Percentiles rank a stretch among this genome's conserved stretches.
These are phyloP conservation scores for Pichia nanzhaoensis DNA, from an alignment of 805 yeast species.

Conservation along the genomic window DNA sequence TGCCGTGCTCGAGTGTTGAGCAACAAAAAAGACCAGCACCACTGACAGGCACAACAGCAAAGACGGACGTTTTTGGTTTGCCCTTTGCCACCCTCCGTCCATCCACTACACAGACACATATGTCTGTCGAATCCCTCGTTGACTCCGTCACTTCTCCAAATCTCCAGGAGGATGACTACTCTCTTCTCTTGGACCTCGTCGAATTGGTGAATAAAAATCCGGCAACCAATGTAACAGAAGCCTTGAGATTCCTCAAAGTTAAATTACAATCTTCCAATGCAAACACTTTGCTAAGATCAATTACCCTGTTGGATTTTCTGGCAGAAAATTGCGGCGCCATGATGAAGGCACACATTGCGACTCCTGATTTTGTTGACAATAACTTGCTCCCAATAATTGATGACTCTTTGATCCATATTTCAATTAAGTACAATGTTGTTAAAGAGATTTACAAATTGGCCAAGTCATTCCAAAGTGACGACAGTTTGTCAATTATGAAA, in stretches of 20 bases:
- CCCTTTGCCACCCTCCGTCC: no score
- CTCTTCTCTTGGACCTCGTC: slow-evolving; percentile 54
- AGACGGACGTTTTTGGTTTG: no score
- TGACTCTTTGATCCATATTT: slow-evolving; percentile 52
- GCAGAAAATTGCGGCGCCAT: slow-evolving; percentile 76
- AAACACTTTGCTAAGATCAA: slow-evolving; percentile 54
- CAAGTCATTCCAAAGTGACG: slow-evolving; percentile 61
- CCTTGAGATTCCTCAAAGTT: slow-evolving; percentile 39
- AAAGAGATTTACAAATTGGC: slow-evolving; percentile 65
- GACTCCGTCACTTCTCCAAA: slow-evolving; percentile 58
- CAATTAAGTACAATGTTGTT: slow-evolving; percentile 58
- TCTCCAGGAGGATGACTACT: slow-evolving; percentile 64
- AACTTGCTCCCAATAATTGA: slow-evolving; percentile 42
- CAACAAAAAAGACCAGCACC: no score
- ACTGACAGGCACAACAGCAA: no score
- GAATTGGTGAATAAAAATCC: slow-evolving; percentile 59
- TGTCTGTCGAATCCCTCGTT: slow-evolving; percentile 16
- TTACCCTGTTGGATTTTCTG: slow-evolving; percentile 49
- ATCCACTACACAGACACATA: not conserved
- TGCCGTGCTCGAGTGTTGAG: no score
- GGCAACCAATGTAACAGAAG: slow-evolving; percentile 44
- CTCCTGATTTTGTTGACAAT: slow-evolving; percentile 43
- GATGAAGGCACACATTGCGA: slow-evolving; percentile 55
- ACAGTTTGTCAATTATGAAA: slow-evolving; percentile 63
- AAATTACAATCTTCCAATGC: slow-evolving; percentile 51